Evolutionary conservation across 345 rosid genomes (phyloP).

Genomic region (Acer saccharum): DNA sequence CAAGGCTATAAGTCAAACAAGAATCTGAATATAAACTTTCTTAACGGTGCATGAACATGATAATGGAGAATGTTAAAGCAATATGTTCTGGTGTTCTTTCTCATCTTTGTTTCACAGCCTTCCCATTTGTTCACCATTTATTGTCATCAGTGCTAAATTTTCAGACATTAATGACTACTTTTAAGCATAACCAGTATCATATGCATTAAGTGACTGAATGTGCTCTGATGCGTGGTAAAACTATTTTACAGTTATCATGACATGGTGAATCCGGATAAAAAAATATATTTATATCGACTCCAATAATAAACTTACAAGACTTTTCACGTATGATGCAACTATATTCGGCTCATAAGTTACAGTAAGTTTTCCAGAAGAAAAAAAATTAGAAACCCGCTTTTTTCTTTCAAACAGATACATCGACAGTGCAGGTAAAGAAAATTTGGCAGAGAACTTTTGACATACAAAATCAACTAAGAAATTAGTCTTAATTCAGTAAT

Average conservation of each 20-base stretch:
- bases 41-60: too few relatives aligned
- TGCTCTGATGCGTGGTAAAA: too few relatives aligned
- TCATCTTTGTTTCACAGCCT: neutral
- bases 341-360: conserved; percentile 3
- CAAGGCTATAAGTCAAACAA: too few relatives aligned
- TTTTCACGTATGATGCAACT: neutral
- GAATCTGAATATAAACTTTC: too few relatives aligned
- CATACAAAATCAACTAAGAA: conserved; percentile 10
- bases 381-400: conserved; percentile 2
- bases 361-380: conserved; percentile 7
- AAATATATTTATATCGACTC: neutral
- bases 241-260: neutral
- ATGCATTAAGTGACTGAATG: neutral
- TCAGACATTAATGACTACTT: neutral
- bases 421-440: conserved; percentile 9
- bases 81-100: too few relatives aligned
- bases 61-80: too few relatives aligned
- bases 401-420: conserved; percentile 5
- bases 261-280: neutral
- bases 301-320: conserved; percentile 8
- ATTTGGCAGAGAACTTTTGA: conserved; percentile 11
- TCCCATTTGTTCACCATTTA: neutral
- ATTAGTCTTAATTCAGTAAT: conserved; percentile 23
- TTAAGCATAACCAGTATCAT: neutral
- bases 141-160: neutral